Evolutionary conservation across 2,329 filamentous ascomycete genomes (phyloP), one percentile per base, ranked within the genome.

Genomic region (Leptographium lundbergii): DNA sequence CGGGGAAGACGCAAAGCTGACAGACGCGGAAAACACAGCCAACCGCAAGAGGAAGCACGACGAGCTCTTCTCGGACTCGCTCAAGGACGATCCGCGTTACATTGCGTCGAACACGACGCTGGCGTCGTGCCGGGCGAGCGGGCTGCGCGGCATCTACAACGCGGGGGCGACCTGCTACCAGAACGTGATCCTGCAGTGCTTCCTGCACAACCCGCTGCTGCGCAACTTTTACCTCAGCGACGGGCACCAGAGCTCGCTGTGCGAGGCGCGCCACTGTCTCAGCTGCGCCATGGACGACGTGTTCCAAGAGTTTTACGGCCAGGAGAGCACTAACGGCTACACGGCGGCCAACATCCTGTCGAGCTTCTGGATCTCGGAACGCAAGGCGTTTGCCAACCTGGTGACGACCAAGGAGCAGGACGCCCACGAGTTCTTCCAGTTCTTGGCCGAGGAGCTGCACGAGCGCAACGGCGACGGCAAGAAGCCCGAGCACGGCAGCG

Each of bases 151-250:
- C 36, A 87, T 99, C 61, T 96, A 95, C 73, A 99, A 97, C 68
- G 92, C 96, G 70, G 94, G 92, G n/a, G 91, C 95, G 60, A 97
- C 94, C 13, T 99, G 92, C 75, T 99, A 96, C 73, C 92, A 97
- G 80, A 95, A 94, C 66, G 92, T 96, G 34, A 91, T 97, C 54
- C 78, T 99, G 19, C 94, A 97, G 71, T 91, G 88, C 59, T 85
- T 99, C 66, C 81, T 97, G 58, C 92, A 96, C 74, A 96, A 97
- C 68, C 92, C 92, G 0, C 80, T 96, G 52, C 81, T 99, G 34
- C 85, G 89, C 61, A 91, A 92, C 66, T 97, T 89, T 72, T 97
- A 96, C 70, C 84, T 99, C 6, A 86, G 88, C 48, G 91, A 96
- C 69, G 90, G 91, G 0, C 92, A 99, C 71, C 86, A 87, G 66